A percentile compares a stretch with the other conserved stretches of the same genome.
These are phyloP conservation scores for Erysimum cheiri DNA, from an alignment of 441 rosid genomes.

Conservation along the genomic window DNA sequence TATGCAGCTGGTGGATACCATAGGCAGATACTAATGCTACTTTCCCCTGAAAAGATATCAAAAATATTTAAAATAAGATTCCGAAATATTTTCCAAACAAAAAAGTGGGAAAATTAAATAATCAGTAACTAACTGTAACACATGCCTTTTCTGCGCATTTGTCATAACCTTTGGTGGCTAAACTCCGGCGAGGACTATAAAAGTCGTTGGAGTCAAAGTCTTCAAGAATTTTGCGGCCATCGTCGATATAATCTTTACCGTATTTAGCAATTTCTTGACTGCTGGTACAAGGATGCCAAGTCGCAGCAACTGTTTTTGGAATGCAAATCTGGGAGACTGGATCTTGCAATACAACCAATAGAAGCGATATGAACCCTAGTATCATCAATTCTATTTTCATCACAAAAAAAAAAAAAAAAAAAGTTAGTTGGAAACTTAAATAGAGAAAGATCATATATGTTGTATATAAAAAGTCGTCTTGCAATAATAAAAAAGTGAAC, in stretches of 20 bases:
- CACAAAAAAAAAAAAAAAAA: not conserved
- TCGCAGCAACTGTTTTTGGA: conserved; percentile 46
- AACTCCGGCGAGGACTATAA: conserved; percentile 54
- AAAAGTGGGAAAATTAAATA: not conserved
- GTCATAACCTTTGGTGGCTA: conserved; percentile 56
- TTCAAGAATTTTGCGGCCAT: conserved; percentile 57
- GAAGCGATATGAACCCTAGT: conserved; percentile 88
- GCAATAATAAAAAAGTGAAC: conserved; percentile 6
- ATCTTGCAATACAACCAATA: conserved; percentile 62
- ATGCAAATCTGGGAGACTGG: conserved; percentile 66
- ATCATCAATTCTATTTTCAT: conserved; percentile 78
- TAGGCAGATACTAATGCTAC: conserved; percentile 78
- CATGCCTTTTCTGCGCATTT: conserved; percentile 59
- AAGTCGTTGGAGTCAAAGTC: conserved; percentile 31
- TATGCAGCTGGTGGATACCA: conserved; percentile 89
- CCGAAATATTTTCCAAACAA: not conserved
- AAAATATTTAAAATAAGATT: not conserved
- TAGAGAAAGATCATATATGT: not conserved
- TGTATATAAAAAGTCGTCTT: not conserved
- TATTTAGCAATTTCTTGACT: not conserved
- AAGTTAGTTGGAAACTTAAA: conserved; percentile 2
- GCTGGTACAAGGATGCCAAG: conserved; percentile 78
- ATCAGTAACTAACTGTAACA: not conserved
- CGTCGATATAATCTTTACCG: conserved; percentile 6
- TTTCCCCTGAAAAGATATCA: conserved; percentile 60